A percentile compares a stretch with the other conserved stretches of the same genome.
Conservation (phyloP, 2,329 filamentous ascomycete genomes). For the Cladosporium sp. region DNA sequence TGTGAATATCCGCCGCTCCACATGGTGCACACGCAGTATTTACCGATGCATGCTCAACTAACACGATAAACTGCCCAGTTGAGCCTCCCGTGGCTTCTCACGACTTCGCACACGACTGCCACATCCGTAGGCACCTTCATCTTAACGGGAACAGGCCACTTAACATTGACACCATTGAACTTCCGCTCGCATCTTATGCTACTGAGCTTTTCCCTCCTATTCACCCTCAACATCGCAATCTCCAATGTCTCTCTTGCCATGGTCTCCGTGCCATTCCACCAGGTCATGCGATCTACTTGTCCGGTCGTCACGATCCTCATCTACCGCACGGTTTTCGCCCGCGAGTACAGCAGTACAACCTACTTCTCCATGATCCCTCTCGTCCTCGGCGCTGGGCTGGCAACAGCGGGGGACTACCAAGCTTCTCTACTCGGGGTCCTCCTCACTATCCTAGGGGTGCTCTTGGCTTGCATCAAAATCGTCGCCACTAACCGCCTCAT, state of each 20-base stretch:
- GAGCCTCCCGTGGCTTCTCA: slow-evolving; percentile 61
- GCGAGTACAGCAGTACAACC: slow-evolving; percentile 57
- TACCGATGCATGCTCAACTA: background rate
- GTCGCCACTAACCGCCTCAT: slow-evolving; percentile 65
- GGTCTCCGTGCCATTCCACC: slow-evolving; percentile 67
- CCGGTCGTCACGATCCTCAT: slow-evolving; percentile 64
- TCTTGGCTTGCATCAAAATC: slow-evolving; percentile 53
- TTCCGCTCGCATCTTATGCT: slow-evolving; percentile 57
- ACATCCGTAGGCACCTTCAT: slow-evolving; percentile 57
- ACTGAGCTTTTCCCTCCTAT: slow-evolving; percentile 60
- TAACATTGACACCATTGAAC: slow-evolving; percentile 55
- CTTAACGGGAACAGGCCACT: slow-evolving; percentile 54
- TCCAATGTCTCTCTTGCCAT: slow-evolving; percentile 63
- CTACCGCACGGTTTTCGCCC: slow-evolving; percentile 57
- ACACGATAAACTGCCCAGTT: slow-evolving; percentile 44
- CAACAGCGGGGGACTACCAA: slow-evolving; percentile 63
- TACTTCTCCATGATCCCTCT: slow-evolving; percentile 63
- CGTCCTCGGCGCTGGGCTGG: slow-evolving; percentile 59
- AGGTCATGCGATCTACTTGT: slow-evolving; percentile 62
- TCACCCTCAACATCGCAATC: slow-evolving; percentile 64
- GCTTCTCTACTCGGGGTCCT: slow-evolving; percentile 55
- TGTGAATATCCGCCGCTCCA: background rate
- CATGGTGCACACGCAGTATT: background rate
- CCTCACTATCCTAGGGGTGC: slow-evolving; percentile 41
- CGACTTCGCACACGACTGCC: slow-evolving; percentile 58